phyloP scores from a whole-genome alignment of 192 early-diverging fungal genomes.

The Chytriomyces sp. region DNA sequence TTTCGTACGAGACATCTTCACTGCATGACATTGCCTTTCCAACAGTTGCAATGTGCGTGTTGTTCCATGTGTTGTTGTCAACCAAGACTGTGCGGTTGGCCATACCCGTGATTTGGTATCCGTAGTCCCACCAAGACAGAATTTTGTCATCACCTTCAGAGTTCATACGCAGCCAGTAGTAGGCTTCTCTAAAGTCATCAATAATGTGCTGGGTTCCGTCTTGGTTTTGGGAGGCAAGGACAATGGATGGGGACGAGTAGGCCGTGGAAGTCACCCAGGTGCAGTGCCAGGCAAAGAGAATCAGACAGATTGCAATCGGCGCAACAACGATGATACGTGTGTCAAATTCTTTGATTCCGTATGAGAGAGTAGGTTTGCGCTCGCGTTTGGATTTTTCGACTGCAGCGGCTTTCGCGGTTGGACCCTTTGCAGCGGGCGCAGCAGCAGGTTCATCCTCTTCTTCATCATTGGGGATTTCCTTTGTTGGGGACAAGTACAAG shows the following conservation, averaged over 20 bases:
- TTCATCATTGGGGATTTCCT: slow-evolving; percentile 25
- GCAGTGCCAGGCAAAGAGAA: slow-evolving; percentile 95
- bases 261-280: slow-evolving; percentile 98
- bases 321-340: slow-evolving; percentile 56
- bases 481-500: slow-evolving; percentile 69
- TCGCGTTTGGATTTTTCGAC: neutral
- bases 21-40: slow-evolving; percentile 90
- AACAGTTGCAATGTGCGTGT: slow-evolving; percentile 99
- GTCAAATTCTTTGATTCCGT: slow-evolving; percentile 21
- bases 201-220: slow-evolving; percentile 97
- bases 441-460: slow-evolving; percentile 24
- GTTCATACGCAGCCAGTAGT: slow-evolving; percentile 99
- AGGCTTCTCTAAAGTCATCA: slow-evolving; percentile 99
- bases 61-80: slow-evolving; percentile 99
- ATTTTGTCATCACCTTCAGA: slow-evolving; percentile 90
- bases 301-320: slow-evolving; percentile 69
- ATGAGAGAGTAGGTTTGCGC: slow-evolving; percentile 1
- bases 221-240: slow-evolving; percentile 81
- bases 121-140: slow-evolving; percentile 99
- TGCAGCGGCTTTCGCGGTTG: neutral
- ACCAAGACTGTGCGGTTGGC: slow-evolving; percentile 95
- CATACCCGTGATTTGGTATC: slow-evolving; percentile 99
- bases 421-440: slow-evolving; percentile 41
- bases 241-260: slow-evolving; percentile 98
- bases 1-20: slow-evolving; percentile 91